Conservation (phyloP, 1,284 basidiomycete genomes). For the Trichosporon sp. region DNA sequence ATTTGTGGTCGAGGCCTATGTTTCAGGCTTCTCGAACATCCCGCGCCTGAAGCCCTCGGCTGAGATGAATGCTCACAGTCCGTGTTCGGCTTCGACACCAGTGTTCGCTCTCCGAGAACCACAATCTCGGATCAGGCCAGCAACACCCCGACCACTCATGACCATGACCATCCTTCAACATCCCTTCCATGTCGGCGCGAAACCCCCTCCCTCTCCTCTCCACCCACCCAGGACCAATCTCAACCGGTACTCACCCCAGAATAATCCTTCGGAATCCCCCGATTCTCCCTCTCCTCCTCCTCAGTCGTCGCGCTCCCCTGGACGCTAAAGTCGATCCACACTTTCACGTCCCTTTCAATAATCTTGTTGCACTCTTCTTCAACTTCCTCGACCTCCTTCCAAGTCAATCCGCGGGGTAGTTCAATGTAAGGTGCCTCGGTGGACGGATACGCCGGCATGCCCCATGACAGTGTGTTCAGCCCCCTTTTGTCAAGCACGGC, state of each 20-base stretch:
- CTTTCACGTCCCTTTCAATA: conserved; percentile 39
- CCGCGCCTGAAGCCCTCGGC: too few species aligned
- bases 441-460: conserved; percentile 51
- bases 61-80: too few species aligned
- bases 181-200: too few species aligned
- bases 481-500: conserved; percentile 67
- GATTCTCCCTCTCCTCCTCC: conserved; percentile 61
- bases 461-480: conserved; percentile 77
- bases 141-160: too few species aligned
- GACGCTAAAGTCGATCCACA: conserved; percentile 38
- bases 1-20: too few species aligned
- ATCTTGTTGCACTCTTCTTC: conserved; percentile 64
- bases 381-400: conserved; percentile 59
- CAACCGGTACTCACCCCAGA: conserved; percentile 33
- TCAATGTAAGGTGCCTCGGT: conserved; percentile 71
- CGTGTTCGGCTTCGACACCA: too few species aligned
- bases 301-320: conserved; percentile 21
- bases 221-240: too few species aligned
- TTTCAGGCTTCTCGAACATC: too few species aligned
- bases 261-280: conserved; percentile 53
- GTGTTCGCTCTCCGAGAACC: too few species aligned
- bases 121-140: too few species aligned
- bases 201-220: too few species aligned
- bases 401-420: conserved; percentile 62
- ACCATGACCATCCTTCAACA: too few species aligned